Evolutionary conservation across 2,329 filamentous ascomycete genomes (phyloP), one percentile per base, ranked within the genome.

Genomic region (Neoarthrinium moseri): DNA sequence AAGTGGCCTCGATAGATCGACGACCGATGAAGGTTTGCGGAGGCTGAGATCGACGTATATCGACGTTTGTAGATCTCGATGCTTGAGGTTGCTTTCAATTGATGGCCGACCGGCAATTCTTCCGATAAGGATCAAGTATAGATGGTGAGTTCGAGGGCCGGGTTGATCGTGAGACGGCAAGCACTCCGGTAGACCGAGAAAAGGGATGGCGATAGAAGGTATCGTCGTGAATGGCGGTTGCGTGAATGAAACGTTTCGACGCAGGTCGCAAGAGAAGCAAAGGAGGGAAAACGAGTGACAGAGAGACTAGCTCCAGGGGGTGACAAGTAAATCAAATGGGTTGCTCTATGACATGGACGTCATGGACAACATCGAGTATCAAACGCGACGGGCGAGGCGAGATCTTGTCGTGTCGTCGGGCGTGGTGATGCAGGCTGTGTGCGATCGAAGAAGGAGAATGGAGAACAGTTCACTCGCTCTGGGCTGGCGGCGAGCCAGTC

Each of bases 291-390:
- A 72, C 67, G 71, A 73, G 67, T 68, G 71, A 68, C 62, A 59
- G 54, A 60, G 70, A 73, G 71, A 68, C 72, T 73, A 73, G 72
- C 71, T 75, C 72, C 60, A 56, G 50, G 51, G 58, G 55, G 53
- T 50, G 22, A 17, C 17, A 34, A 30, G 13, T 15, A 34, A 13
- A 44, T 6, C 20, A 21, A 10, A 20, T 17, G 15, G 13, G n/a
- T 12, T 18, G 18, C 7, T 34, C 27, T 35, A 44, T 35, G 22
- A 23, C 29, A 32, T 43, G 18, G 21, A 44, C 35, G 32, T 35
- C 30, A 24, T 35, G 12, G 20, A 23, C 13, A 36, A 21, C 30
- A 36, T 26, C 21, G n/a, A 36, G 30, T 7, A 24, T 13, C 22
- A 17, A 44, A 17, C 10, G 23, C 32, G 41, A 21, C 41, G 30